Percentiles rank a stretch among this genome's conserved stretches.
Conservation (phyloP, 306 rosid genomes). For the Pachyrhizus erosus region DNA sequence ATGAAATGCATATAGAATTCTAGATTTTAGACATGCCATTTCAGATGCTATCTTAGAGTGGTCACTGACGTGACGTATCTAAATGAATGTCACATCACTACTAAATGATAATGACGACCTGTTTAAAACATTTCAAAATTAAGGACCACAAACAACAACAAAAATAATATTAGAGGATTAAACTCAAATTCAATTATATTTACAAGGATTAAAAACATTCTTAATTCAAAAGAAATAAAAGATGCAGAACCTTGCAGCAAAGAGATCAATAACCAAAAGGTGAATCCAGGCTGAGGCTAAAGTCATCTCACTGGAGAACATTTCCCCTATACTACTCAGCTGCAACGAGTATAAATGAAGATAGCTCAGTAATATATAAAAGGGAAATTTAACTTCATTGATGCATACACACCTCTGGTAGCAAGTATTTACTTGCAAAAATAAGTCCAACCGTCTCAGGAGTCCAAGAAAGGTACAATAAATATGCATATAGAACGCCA, state of each 20-base stretch:
- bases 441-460: constrained; percentile 71
- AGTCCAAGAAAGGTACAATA: constrained; percentile 86
- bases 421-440: constrained; percentile 80
- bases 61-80: background rate
- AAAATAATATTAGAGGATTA: background rate
- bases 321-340: constrained; percentile 73
- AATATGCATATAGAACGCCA: constrained; percentile 79
- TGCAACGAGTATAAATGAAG: constrained; percentile 50
- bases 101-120: background rate
- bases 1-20: too few relatives aligned
- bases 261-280: constrained; percentile 79
- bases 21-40: background rate
- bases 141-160: background rate
- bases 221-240: background rate
- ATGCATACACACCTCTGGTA: constrained; percentile 74
- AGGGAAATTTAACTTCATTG: constrained; percentile 8
- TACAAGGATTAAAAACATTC: background rate
- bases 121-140: background rate
- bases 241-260: constrained; percentile 78
- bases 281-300: constrained; percentile 97
- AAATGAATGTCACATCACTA: background rate
- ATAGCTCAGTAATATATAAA: background rate
- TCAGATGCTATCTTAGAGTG: background rate
- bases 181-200: background rate
- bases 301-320: constrained; percentile 88